Conservation (phyloP, 1,284 basidiomycete genomes). For the Acaromyces ingoldii region DNA sequence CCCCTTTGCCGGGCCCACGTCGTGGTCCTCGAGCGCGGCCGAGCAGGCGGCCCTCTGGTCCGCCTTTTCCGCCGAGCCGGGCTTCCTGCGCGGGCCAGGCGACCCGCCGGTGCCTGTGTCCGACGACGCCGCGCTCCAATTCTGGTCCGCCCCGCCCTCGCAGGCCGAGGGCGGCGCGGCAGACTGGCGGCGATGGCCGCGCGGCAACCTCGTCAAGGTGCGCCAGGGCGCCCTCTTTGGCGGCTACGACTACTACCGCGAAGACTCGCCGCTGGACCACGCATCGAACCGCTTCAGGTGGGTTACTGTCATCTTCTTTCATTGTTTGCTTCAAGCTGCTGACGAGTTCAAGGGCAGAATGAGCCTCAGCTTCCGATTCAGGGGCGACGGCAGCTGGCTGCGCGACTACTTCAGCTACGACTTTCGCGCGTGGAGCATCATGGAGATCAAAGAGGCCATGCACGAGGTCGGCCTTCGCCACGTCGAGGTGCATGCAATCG, state of each 20-base stretch:
- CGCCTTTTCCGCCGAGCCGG: slow-evolving; percentile 15
- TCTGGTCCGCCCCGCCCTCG: background rate
- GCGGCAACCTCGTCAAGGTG: slow-evolving; percentile 33
- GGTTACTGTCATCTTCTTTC: background rate
- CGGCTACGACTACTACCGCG: slow-evolving; percentile 44
- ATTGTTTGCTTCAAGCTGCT: too few species aligned
- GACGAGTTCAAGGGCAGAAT: too few species aligned
- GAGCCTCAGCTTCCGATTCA: slow-evolving; percentile 38
- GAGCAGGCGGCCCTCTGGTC: slow-evolving; percentile 18
- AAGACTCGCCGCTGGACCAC: slow-evolving; percentile 38
- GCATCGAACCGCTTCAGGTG: slow-evolving; percentile 37
- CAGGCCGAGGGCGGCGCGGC: background rate
- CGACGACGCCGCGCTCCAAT: background rate
- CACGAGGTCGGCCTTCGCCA: slow-evolving; percentile 32
- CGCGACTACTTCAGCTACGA: slow-evolving; percentile 38
- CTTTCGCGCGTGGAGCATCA: slow-evolving; percentile 35
- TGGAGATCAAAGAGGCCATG: slow-evolving; percentile 37
- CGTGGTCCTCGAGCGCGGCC: slow-evolving; percentile 13
- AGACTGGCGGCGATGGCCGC: slow-evolving; percentile 22
- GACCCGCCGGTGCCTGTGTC: background rate
- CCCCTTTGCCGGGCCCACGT: slow-evolving; percentile 35
- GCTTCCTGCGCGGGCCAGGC: slow-evolving; percentile 13
- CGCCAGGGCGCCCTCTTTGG: slow-evolving; percentile 21
- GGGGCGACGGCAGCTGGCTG: slow-evolving; percentile 27
- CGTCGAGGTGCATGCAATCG: slow-evolving; percentile 29